A percentile compares a stretch with the other conserved stretches of the same genome.
Evolutionary conservation across 2,329 filamentous ascomycete species (phyloP).

Genomic region (Ceratocystis eucalypticola): DNA sequence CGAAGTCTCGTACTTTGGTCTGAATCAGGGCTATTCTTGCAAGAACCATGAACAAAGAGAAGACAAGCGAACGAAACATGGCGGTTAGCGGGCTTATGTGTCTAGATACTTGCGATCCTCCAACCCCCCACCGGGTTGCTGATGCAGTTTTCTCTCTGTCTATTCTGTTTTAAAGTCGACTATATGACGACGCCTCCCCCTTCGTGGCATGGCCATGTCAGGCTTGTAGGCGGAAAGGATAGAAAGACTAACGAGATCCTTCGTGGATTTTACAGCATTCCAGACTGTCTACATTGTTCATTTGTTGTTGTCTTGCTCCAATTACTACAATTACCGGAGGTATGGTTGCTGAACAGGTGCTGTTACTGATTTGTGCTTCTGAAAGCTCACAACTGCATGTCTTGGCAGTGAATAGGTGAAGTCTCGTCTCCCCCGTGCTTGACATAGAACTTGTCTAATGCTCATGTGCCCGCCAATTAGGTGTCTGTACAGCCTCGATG

Average conservation of each 20-base stretch:
- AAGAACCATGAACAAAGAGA: not conserved
- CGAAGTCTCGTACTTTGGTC: not conserved
- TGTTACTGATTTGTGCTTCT: not conserved
- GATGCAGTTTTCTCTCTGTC: not conserved
- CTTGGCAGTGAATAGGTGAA: no score
- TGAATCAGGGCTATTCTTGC: not conserved
- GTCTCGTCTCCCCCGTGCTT: not conserved
- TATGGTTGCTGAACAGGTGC: not conserved
- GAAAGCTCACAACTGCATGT: not conserved
- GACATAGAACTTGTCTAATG: not conserved
- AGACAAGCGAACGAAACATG: not conserved
- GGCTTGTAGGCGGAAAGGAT: not conserved
- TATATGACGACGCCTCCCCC: not conserved
- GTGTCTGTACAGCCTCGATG: no score
- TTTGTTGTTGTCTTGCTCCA: not conserved
- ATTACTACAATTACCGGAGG: not conserved
- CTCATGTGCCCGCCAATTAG: no score
- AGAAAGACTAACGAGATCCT: not conserved
- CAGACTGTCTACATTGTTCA: not conserved
- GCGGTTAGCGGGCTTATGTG: not conserved
- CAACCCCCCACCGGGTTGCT: not conserved
- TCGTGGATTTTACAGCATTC: not conserved
- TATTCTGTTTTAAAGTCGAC: not conserved
- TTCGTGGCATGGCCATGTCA: not conserved
- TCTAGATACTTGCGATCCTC: not conserved